Evolutionary conservation across 2,329 filamentous ascomycete species (phyloP), one percentile per base, ranked within the genome.

Genomic region (Lachnellula willkommii): DNA sequence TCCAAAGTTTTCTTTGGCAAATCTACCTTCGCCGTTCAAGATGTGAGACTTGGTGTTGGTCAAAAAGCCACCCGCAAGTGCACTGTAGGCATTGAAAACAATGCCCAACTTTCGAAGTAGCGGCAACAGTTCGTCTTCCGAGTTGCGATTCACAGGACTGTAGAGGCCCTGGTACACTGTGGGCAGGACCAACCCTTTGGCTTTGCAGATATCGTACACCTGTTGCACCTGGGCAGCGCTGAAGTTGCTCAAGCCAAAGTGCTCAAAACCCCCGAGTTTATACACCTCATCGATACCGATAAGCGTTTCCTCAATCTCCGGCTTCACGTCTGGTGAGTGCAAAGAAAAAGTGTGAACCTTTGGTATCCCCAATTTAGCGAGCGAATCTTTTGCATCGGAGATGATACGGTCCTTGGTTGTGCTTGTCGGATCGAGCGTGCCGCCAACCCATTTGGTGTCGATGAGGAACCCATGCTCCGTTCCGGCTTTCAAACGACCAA

Each of bases 251-350:
- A 73, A 54, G 6, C 71, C 71, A 43, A 71, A 67, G 56, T 63
- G n/a, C 28, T 89, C 82, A 67, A 95, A 95, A 69, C 91, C 92
- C 60, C 90, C 89, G 7, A 11, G 82, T 72, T 89, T 88, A 77
- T 94, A 88, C 51, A 95, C 73, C 71, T 89, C 82, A 69, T 95
- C 81, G 56, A 90, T 77, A 5, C 84, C 87, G 66, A 83, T 80
- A 26, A 95, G 77, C 0, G 90, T 93, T 71, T 92, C 86, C 6
- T 82, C 82, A 65, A 95, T 94, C 0, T 86, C 86, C 1, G 84
- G 79, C 1, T 75, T 79, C 9, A 84, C 80, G 65, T 82, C 79
- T 4, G 87, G 77, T 3, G 85, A 85, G 69, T 90, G 87, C 17
- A 90, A 77, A 68, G 90, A 90, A 69, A 86, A 84, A 58, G 89